Evolutionary conservation across 2,329 filamentous ascomycete genomes (phyloP).

Genomic region (Ophiostoma quercus): DNA sequence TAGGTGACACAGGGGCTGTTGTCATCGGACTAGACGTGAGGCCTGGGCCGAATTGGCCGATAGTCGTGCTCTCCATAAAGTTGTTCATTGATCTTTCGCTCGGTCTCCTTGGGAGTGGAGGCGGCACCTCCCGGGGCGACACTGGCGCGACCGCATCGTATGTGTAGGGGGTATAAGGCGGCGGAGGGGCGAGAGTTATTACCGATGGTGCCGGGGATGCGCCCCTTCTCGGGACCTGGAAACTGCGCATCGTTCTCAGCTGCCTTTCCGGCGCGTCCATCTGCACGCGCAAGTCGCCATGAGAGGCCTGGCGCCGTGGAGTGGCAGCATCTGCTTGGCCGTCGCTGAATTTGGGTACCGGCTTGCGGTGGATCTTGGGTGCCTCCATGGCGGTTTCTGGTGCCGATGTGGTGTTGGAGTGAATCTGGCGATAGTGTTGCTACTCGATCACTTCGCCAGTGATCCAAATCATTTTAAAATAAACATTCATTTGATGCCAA

Average conservation of each 20-base stretch:
- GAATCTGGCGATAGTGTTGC: background rate
- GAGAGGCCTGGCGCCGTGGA: background rate
- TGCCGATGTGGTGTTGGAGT: background rate
- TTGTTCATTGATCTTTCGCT: background rate
- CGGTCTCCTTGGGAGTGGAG: slow-evolving; percentile 6
- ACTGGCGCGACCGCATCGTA: background rate
- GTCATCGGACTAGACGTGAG: background rate
- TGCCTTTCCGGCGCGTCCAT: background rate
- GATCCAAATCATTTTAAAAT: background rate
- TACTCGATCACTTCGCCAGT: background rate
- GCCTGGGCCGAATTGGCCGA: background rate
- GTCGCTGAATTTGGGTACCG: background rate
- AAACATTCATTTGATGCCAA: background rate
- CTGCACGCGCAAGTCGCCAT: background rate
- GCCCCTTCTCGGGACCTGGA: background rate
- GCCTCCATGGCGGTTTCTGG: background rate
- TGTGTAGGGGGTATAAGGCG: background rate
- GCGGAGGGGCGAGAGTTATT: background rate
- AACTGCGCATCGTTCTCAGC: background rate
- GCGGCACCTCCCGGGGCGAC: background rate
- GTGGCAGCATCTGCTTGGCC: background rate
- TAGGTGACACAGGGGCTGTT: background rate
- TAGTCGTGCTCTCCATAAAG: background rate
- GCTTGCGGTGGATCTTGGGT: slow-evolving; percentile 8
- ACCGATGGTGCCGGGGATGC: background rate